Percentiles rank a stretch among this genome's conserved stretches.
phyloP scores from a whole-genome alignment of 2,329 filamentous ascomycete species.

The Pleomassaria siparia region DNA sequence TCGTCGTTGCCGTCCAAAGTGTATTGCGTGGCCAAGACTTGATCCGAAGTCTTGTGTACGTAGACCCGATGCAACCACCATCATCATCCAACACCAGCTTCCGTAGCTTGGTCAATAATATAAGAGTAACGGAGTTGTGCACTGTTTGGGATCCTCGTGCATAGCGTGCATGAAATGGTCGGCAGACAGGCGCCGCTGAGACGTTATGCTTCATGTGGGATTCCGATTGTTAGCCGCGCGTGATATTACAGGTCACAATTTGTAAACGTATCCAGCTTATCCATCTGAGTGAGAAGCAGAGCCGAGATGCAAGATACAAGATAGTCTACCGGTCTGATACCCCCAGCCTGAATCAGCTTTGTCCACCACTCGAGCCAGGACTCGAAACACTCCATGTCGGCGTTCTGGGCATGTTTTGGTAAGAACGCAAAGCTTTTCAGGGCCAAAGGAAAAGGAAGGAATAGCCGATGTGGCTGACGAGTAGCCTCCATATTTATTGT shows the following conservation, averaged over 20 bases:
- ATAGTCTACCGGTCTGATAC: no score
- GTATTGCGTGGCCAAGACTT: background rate
- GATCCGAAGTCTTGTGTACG: background rate
- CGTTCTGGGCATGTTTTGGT: no score
- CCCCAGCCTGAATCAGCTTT: no score
- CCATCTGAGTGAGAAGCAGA: background rate
- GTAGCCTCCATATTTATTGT: no score
- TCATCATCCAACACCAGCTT: background rate
- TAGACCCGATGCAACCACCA: background rate
- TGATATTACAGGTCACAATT: conserved; percentile 1
- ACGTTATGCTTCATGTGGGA: no score
- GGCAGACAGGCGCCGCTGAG: conserved; percentile 10
- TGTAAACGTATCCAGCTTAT: background rate
- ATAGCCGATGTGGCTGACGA: no score
- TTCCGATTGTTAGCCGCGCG: no score
- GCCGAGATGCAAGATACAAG: no score
- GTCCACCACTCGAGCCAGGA: no score
- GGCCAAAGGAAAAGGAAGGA: no score
- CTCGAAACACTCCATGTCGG: no score
- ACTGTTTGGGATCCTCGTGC: conserved; percentile 15
- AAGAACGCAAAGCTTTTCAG: no score
- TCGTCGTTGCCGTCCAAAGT: background rate
- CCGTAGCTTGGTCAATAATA: background rate
- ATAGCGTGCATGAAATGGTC: background rate
- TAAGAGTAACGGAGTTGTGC: conserved; percentile 10